Evolutionary conservation across 176 grass and related monocot genomes (phyloP), one percentile per base, ranked within the genome.

Genomic region (Saccharum officinarum): DNA sequence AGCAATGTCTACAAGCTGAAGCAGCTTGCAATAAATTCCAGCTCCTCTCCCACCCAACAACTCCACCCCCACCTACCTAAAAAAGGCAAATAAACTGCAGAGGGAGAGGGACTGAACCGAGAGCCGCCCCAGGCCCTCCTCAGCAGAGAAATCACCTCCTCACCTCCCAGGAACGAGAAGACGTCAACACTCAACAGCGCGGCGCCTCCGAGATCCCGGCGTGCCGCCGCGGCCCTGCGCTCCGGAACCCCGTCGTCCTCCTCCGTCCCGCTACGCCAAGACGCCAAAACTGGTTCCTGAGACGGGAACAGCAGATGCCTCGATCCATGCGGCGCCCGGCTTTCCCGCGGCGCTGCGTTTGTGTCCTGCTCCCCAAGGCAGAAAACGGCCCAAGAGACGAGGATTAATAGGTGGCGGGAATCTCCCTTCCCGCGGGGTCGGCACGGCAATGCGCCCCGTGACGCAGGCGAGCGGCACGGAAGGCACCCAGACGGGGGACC

Each of bases 311-410:
- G 7, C 42, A 52, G 69, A 69, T 42, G 79, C 30, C 63, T 64
- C 49, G 85, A 91, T 87, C 89, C 85, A 91, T 88, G 64, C 68
- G 79, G 67, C 85, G 40, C 30, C 31, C 30, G 38, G 74, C 33
- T 77, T 77, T 39, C 33, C 63, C 31, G 44, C 64, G 78, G 65
- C 45, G 26, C 72, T 75, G 72, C 45, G 72, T 3, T 14, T 28
- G 67, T 82, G 36, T 10, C 47, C 36, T 37, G 7, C 17, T 39
- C 22, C 18, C 62, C 45, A 37, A 57, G 73, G 86, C 78, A 82
- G 34, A 20, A 22, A 54, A 22, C 68, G 57, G 20, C 71, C 46
- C 18, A 25, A 8, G 22, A 16, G 20, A 31, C 28, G 47, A 76
- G 11, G 34, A 55, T 72, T 82, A 82, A 59, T 71, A 82, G 34